phyloP scores from a whole-genome alignment of 257 asterid genomes.

The Solanum rostratum region DNA sequence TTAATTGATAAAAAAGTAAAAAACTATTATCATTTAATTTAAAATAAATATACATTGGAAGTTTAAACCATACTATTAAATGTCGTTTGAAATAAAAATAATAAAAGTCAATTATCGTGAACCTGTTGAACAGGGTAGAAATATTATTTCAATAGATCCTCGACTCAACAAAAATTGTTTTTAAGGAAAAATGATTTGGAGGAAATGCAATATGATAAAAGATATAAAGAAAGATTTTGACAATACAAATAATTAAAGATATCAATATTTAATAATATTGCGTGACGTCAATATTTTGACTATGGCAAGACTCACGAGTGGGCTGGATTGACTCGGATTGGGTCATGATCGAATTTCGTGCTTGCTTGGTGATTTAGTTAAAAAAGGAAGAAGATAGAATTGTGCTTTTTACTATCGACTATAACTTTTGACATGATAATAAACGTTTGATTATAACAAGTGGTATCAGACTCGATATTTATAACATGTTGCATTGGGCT shows the following conservation, averaged over 20 bases:
- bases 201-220: background rate
- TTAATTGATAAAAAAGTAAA: no score
- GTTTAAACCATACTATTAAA: background rate
- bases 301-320: background rate
- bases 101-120: background rate
- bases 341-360: no score
- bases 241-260: background rate
- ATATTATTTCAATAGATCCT: background rate
- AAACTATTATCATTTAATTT: no score
- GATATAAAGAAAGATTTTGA: background rate
- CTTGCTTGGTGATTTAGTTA: background rate
- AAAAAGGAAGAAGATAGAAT: no score
- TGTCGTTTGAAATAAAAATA: background rate
- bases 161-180: background rate
- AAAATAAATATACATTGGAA: background rate
- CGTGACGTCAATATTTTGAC: background rate
- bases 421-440: background rate
- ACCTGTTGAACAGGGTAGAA: background rate
- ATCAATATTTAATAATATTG: background rate
- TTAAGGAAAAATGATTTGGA: background rate
- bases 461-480: background rate
- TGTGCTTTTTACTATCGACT: no score
- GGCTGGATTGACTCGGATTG: background rate
- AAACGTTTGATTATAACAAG: background rate
- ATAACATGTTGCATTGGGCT: background rate